A percentile compares a stretch with the other conserved stretches of the same genome.
Evolutionary conservation across 306 rosid genomes (phyloP).

Genomic region (Begonia loranthoides): DNA sequence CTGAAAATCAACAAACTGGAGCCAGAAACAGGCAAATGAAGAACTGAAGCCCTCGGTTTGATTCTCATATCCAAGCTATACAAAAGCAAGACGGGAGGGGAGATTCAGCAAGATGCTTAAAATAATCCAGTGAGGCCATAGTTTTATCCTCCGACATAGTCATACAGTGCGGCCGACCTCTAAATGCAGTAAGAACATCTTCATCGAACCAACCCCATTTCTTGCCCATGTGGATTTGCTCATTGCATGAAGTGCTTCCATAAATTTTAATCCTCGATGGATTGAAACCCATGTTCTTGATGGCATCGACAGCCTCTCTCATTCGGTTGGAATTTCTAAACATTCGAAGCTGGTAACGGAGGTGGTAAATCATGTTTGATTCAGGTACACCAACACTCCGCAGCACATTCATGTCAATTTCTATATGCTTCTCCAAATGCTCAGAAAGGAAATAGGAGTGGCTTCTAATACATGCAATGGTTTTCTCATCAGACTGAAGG

Average conservation of each 20-base stretch:
- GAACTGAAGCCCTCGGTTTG: conserved; percentile 26
- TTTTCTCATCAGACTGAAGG: conserved; percentile 10
- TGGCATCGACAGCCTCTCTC: conserved; percentile 10
- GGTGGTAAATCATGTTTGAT: background rate
- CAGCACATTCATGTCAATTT: conserved; percentile 7
- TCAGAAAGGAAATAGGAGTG: background rate
- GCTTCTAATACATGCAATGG: background rate
- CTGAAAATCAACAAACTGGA: no score
- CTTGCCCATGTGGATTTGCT: conserved; percentile 17
- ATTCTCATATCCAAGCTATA: conserved; percentile 17
- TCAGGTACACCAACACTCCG: conserved; percentile 15
- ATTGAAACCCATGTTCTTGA: conserved; percentile 17
- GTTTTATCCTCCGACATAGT: conserved; percentile 17
- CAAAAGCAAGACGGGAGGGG: conserved; percentile 5
- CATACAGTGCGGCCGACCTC: conserved; percentile 21
- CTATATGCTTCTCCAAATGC: background rate
- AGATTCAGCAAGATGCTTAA: conserved; percentile 8
- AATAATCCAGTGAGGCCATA: conserved; percentile 14
- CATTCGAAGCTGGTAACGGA: conserved; percentile 8
- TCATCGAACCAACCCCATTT: conserved; percentile 39
- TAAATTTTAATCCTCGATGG: conserved; percentile 7
- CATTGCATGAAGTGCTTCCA: conserved; percentile 9
- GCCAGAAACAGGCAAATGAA: no score
- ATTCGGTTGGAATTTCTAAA: background rate
- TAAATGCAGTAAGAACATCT: conserved; percentile 8